These are phyloP conservation scores for Conringia planisiliqua DNA, from an alignment of 345 rosid species.

Conservation along the genomic window DNA sequence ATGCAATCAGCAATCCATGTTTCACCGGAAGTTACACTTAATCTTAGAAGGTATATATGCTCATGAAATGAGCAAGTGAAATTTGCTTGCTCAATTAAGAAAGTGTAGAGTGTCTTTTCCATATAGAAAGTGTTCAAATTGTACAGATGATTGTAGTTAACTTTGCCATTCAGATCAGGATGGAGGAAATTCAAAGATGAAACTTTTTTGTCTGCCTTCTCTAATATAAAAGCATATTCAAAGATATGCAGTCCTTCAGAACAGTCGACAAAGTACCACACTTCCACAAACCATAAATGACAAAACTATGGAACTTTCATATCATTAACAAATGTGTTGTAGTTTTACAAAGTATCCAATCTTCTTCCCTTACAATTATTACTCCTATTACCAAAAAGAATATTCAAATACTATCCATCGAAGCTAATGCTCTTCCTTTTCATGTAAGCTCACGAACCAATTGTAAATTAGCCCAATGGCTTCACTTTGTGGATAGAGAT, in stretches of 20 bases:
- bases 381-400: constrained; percentile 29
- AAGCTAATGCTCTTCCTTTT: constrained; percentile 13
- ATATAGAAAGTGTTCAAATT: constrained; percentile 9
- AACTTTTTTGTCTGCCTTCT: neutral
- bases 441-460: constrained; percentile 8
- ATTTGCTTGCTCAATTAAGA: constrained; percentile 2
- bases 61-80: constrained; percentile 9
- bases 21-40: constrained; percentile 4
- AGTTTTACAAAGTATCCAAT: constrained; percentile 18
- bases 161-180: constrained; percentile 15
- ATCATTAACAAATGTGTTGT: constrained; percentile 12
- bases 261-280: constrained; percentile 5
- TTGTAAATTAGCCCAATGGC: neutral
- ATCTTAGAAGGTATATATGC: neutral
- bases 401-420: constrained; percentile 8
- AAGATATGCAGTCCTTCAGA: constrained; percentile 4
- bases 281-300: constrained; percentile 4
- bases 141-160: constrained; percentile 19
- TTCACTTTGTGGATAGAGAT: neutral
- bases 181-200: neutral
- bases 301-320: neutral
- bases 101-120: neutral
- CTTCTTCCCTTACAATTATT: constrained; percentile 4
- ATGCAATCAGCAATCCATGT: constrained; percentile 11
- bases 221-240: constrained; percentile 4